phyloP scores from a whole-genome alignment of 2,329 filamentous ascomycete species.

The Aquanectria penicillioides region DNA sequence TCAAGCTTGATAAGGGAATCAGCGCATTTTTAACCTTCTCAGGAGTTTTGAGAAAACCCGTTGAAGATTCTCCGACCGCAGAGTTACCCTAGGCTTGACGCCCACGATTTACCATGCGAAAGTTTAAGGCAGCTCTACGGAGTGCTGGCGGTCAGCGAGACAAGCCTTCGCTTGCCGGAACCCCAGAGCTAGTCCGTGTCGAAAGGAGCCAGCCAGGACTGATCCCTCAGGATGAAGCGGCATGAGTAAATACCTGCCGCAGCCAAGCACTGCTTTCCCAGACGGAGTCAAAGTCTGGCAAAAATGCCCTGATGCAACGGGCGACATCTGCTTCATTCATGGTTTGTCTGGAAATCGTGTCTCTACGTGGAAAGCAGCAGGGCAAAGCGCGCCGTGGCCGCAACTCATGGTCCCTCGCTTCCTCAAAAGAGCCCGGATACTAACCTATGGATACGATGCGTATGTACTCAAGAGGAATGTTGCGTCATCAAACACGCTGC shows the following conservation, averaged over 20 bases:
- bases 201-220: neutral
- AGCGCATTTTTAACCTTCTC: no score
- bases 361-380: conserved; percentile 49
- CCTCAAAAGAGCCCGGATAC: conserved; percentile 45
- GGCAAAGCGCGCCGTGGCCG: conserved; percentile 46
- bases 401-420: conserved; percentile 43
- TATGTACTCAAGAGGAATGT: conserved; percentile 32
- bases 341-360: conserved; percentile 52
- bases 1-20: no score
- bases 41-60: no score
- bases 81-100: no score
- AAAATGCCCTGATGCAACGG: conserved; percentile 14
- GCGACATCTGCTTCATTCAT: conserved; percentile 51
- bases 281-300: conserved; percentile 23
- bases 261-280: conserved; percentile 15
- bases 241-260: neutral
- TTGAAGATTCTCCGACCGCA: no score
- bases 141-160: neutral
- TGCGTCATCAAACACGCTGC: conserved; percentile 39
- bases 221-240: neutral
- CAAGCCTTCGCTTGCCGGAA: neutral
- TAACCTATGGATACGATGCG: conserved; percentile 54
- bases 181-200: neutral
- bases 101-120: neutral
- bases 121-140: neutral